A percentile compares a stretch with the other conserved stretches of the same genome.
These are phyloP conservation scores for Ophiosphaerella narmari DNA, from an alignment of 2,329 filamentous ascomycete genomes.

Conservation along the genomic window DNA sequence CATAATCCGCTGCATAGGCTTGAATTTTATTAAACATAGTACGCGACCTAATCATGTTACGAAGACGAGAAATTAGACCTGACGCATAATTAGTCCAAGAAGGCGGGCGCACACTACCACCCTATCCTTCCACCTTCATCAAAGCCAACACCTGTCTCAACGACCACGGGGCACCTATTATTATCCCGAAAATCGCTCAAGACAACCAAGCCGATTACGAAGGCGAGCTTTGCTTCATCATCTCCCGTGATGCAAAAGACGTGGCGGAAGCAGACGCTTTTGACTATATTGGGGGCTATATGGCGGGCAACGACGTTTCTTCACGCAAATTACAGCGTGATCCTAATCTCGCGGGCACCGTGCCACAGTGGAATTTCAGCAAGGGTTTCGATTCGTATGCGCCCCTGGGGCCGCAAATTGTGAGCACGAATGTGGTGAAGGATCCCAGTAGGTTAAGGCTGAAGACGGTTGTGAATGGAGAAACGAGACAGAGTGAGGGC, in stretches of 20 bases:
- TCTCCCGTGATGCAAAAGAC: conserved; percentile 58
- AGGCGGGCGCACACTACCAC: conserved; percentile 56
- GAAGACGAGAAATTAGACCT: no score
- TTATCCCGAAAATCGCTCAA: conserved; percentile 56
- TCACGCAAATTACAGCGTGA: conserved; percentile 59
- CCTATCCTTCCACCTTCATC: conserved; percentile 57
- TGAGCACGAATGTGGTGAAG: conserved; percentile 49
- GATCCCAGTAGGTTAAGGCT: conserved; percentile 53
- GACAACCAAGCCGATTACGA: conserved; percentile 53
- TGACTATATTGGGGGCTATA: conserved; percentile 59
- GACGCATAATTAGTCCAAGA: conserved; percentile 51
- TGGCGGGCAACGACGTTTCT: conserved; percentile 61
- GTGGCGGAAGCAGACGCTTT: conserved; percentile 52
- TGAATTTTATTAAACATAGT: conserved; percentile 65
- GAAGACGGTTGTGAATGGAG: conserved; percentile 55
- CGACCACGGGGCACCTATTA: conserved; percentile 49
- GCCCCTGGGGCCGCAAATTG: conserved; percentile 58
- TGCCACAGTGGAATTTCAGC: conserved; percentile 62
- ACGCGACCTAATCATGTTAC: background rate
- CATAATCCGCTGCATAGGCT: conserved; percentile 62
- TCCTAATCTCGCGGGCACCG: conserved; percentile 53
- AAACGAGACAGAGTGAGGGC: conserved; percentile 54
- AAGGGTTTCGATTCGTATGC: conserved; percentile 63
- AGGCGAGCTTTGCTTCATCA: conserved; percentile 52
- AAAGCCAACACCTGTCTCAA: conserved; percentile 51